These are phyloP conservation scores for Parastagonospora nodorum DNA, from an alignment of 2,329 filamentous ascomycete genomes.

Conservation along the genomic window DNA sequence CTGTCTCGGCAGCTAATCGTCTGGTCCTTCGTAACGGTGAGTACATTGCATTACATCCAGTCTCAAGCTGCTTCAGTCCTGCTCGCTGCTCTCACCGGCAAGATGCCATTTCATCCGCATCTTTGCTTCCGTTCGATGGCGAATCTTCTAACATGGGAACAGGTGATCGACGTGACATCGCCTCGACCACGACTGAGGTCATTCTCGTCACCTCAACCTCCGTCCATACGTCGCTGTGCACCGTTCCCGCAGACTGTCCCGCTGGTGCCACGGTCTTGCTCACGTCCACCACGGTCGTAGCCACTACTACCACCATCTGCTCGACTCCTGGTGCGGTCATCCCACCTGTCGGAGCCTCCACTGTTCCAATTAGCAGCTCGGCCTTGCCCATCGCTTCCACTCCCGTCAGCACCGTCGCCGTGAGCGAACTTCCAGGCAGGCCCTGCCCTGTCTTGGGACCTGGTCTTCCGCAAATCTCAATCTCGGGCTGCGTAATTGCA, in stretches of 20 bases:
- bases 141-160: conserved; percentile 7
- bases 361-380: conserved; percentile 10
- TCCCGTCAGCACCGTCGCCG: too few relatives aligned
- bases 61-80: background rate
- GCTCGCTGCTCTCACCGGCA: too few relatives aligned
- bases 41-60: conserved; percentile 2
- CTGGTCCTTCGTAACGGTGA: conserved; percentile 27
- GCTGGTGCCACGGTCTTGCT: conserved; percentile 39
- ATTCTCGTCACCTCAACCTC: conserved; percentile 46
- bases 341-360: conserved; percentile 5
- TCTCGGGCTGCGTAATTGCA: background rate
- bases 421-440: too few relatives aligned
- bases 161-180: conserved; percentile 19
- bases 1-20: conserved; percentile 24
- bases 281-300: conserved; percentile 45
- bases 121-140: too few relatives aligned
- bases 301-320: conserved; percentile 51
- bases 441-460: too few relatives aligned
- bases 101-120: too few relatives aligned
- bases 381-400: conserved; percentile 5
- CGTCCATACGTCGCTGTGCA: conserved; percentile 49
- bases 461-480: too few relatives aligned
- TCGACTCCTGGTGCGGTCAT: conserved; percentile 27
- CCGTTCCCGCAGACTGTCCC: conserved; percentile 44
- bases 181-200: conserved; percentile 42